Base-by-base conservation (phyloP, 1,284 basidiomycete species). In the Microbotryomycetes sp. region DNA sequence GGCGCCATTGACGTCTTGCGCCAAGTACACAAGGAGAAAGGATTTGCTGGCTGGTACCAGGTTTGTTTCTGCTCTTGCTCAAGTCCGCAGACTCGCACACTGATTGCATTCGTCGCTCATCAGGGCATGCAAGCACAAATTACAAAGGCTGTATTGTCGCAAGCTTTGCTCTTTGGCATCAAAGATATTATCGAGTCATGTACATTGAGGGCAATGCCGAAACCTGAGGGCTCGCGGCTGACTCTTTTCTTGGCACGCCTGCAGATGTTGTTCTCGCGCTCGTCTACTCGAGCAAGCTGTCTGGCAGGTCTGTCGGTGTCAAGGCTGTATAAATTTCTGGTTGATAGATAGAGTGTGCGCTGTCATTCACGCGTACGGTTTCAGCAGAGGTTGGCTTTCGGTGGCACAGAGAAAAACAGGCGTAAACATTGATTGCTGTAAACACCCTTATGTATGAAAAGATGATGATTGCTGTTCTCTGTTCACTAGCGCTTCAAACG, bases 81-180 rank as follows among this genome's bases (percentile, higher is more conserved):
- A 1, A 11, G 15, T 41, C 45, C 7, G 52, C 13, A 55, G n/a
- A 58, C 7, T 27, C 2, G n/a, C 21, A 48, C 28, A 26, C 35
- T 48, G n/a, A n/a, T n/a, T n/a, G n/a, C n/a, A 26, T 47, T n/a
- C 18, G 30, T 29, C 35, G 30, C 1, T 53, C 52, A 31, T 9
- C 72, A 78, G 84, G 94, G 94, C 5, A 91, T 92, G 89, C 81
- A 86, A 73, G 89, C 89, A 11, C 90, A 93, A 74, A 89, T 92
- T 63, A 83, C 83, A 60, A 93, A 93, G 75, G 91, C 91, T 0
- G 89, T 92, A 23, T 76, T 92, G 18, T 86, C 88, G 4, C 89
- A 92, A 75, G 89, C 71, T 3, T 56, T 72, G 21, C 57, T 72
- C 49, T 72, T 72, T 52, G 71, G 71, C 23, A 68, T 72, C 66